Evolutionary conservation across 2,329 filamentous ascomycete species (phyloP).

Genomic region (Fusarium falciforme): DNA sequence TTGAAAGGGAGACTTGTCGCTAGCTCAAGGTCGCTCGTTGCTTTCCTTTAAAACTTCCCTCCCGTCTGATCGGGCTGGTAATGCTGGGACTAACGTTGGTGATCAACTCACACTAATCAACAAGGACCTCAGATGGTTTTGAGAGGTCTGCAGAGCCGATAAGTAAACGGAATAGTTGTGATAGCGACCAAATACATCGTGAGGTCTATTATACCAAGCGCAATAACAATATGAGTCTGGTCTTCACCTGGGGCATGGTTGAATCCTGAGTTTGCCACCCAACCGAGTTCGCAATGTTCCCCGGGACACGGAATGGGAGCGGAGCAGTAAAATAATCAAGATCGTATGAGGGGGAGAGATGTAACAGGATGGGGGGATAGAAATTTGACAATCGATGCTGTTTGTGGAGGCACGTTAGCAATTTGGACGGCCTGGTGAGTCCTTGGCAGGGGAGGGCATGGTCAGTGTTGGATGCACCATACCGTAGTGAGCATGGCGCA

Average conservation of each 20-base stretch:
- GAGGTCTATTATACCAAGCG: background rate
- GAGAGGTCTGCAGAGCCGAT: too few species aligned
- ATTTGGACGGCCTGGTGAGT: background rate
- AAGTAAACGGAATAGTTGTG: background rate
- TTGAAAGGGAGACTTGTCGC: too few species aligned
- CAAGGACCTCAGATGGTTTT: too few species aligned
- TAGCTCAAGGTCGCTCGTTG: too few species aligned
- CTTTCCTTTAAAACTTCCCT: too few species aligned
- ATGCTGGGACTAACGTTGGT: too few species aligned
- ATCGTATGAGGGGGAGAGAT: background rate
- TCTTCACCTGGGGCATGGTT: background rate
- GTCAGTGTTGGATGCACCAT: background rate
- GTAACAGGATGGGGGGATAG: background rate
- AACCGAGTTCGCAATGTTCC: background rate
- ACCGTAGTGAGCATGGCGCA: background rate
- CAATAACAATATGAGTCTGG: background rate
- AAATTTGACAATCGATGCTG: background rate
- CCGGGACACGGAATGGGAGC: background rate
- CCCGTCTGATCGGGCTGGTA: too few species aligned
- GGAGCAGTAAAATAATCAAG: background rate
- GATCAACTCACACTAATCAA: too few species aligned
- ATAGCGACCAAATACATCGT: background rate
- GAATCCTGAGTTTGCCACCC: background rate
- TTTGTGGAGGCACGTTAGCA: background rate
- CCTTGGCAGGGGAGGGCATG: background rate